Evolutionary conservation across 768 basidiomycete species (phyloP), one percentile per base, ranked within the genome.

Genomic region (Tricholoma flavovirens): DNA sequence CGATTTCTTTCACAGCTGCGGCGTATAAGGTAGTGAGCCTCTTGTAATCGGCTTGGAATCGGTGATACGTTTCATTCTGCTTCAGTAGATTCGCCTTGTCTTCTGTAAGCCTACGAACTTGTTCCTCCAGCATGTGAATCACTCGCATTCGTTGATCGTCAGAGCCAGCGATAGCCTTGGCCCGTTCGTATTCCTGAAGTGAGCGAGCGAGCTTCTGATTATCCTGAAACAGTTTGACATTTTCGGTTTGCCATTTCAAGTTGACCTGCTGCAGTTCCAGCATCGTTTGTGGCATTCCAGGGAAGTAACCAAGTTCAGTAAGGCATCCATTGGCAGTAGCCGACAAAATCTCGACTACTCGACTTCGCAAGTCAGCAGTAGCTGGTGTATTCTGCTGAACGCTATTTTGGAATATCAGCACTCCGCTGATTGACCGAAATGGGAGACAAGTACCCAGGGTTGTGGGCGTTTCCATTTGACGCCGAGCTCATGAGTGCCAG

Each of bases 221-320:
- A 57, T 79, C 76, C 53, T 73, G 69, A 55, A 66, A 73, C 24
- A 75, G 67, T 57, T 72, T 74, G 26, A 70, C 61, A 54, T 72
- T 76, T 59, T 78, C 75, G 17, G 54, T 49, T 52, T 71, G 68
- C 68, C 70, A 74, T 24, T 63, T 56, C 9, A 54, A 53, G 51
- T 70, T 71, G 49, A 64, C 64, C 6, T 60, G 57, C 50, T 77
- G 71, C 30, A 75, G 56, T 11, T 72, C 65, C 29, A 67, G 67
- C 30, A 82, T 49, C 32, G 66, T 75, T 46, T 69, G 71, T 4
- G 71, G 53, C 56, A 81, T 70, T 5, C 73, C 70, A 17, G 78
- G 74, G 59, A 69, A 70, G 63, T 79, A 79, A 11, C 79, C 79
- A 22, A 78, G 71, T 58, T 80, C 80, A 4, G 69, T 61, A 21